A percentile compares a stretch with the other conserved stretches of the same genome.
Conservation (phyloP, 495 filamentous ascomycete species). For the Neurospora sp. region DNA sequence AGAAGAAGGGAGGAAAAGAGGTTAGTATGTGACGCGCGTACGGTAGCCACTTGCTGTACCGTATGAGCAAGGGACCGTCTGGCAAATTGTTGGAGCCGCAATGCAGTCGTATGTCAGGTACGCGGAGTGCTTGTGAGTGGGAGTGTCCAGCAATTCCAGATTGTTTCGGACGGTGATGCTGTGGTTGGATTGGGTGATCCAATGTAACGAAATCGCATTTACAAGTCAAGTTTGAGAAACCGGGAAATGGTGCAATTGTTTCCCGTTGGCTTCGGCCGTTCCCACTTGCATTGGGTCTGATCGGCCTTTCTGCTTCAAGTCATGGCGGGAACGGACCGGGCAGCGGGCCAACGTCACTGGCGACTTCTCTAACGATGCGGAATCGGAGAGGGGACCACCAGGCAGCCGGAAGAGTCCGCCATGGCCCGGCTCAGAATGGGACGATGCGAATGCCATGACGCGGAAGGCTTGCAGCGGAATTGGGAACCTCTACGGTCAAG, state of each 20-base stretch:
- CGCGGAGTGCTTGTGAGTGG: neutral
- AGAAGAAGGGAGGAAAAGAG: neutral
- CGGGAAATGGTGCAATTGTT: neutral
- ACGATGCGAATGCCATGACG: neutral
- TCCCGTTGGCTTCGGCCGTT: neutral
- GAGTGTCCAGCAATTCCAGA: neutral
- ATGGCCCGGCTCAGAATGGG: neutral
- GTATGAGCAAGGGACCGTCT: neutral
- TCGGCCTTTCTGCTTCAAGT: neutral
- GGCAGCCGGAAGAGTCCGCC: neutral
- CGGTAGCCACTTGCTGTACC: neutral
- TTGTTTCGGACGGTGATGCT: neutral
- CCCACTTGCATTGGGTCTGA: neutral
- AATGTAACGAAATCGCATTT: neutral
- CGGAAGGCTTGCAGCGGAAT: neutral
- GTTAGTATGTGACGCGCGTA: neutral
- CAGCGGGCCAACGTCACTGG: neutral
- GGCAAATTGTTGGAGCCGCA: neutral
- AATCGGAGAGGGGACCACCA: neutral
- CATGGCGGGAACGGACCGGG: neutral
- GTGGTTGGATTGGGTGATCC: neutral
- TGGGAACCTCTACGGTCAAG: neutral
- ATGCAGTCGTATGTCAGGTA: neutral
- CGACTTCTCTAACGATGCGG: neutral
- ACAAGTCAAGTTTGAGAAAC: neutral